Evolutionary conservation across 768 basidiomycete species (phyloP).

Genomic region (Heimioporus sp.): DNA sequence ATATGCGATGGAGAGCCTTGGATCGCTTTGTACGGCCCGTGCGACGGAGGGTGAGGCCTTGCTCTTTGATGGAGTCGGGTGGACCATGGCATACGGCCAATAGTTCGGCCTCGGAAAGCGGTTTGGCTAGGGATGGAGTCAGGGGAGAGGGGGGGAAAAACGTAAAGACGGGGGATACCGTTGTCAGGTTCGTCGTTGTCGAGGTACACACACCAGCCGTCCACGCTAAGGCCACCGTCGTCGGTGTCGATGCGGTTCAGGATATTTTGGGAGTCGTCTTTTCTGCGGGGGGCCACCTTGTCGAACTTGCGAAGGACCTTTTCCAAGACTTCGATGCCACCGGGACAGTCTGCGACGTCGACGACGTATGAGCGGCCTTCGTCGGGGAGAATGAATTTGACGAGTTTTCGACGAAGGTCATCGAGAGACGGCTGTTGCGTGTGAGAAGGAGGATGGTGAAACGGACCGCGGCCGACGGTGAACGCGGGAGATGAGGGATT

Average conservation of each 20-base stretch:
- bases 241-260: constrained; percentile 61
- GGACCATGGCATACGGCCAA: constrained; percentile 81
- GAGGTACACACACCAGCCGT: constrained; percentile 87
- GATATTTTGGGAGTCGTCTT: constrained; percentile 43
- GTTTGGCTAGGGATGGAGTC: constrained; percentile 46
- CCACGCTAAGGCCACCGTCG: constrained; percentile 75
- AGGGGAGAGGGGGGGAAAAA: no score
- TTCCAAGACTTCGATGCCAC: constrained; percentile 84
- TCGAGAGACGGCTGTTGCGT: constrained; percentile 56
- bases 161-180: constrained; percentile 31
- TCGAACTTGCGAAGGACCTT: constrained; percentile 89
- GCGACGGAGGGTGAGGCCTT: constrained; percentile 72
- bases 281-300: constrained; percentile 48
- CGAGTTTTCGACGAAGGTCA: constrained; percentile 76
- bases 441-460: constrained; percentile 45
- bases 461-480: constrained; percentile 60
- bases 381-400: constrained; percentile 87
- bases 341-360: constrained; percentile 75
- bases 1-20: constrained; percentile 44
- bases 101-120: constrained; percentile 79
- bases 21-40: constrained; percentile 40
- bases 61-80: constrained; percentile 74
- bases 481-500: constrained; percentile 54
- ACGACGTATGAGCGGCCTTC: constrained; percentile 77
- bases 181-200: constrained; percentile 53